A percentile compares a stretch with the other conserved stretches of the same genome.
Conservation (phyloP, 2,329 filamentous ascomycete species). For the Nemania sp. region DNA sequence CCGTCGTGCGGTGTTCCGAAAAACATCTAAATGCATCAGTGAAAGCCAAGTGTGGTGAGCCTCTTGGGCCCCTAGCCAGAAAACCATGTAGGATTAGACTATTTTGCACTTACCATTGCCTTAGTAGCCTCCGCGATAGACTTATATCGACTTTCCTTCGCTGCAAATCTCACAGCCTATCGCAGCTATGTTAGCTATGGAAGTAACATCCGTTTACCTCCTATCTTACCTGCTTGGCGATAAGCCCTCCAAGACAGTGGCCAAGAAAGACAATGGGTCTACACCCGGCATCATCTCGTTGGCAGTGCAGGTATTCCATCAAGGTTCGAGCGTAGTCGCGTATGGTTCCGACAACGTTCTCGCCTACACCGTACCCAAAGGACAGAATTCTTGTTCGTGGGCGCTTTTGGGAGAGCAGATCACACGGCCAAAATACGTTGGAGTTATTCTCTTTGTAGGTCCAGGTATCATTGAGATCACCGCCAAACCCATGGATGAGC, state of each 20-base stretch:
- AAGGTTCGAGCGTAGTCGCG: background rate
- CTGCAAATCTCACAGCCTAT: too few species aligned
- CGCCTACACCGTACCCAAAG: constrained; percentile 1
- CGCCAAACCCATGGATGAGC: constrained; percentile 2
- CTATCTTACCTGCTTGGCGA: constrained; percentile 1
- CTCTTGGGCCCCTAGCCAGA: too few species aligned
- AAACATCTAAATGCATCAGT: too few species aligned
- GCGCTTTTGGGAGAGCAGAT: background rate
- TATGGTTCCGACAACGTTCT: background rate
- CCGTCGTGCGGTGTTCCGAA: background rate
- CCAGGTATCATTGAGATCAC: background rate
- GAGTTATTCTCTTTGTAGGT: background rate
- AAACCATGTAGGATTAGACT: too few species aligned
- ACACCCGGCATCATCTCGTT: background rate
- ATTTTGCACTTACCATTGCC: too few species aligned
- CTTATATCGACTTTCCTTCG: too few species aligned
- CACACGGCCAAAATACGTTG: background rate
- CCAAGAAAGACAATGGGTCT: constrained; percentile 8
- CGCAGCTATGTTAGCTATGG: too few species aligned
- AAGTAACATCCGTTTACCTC: background rate
- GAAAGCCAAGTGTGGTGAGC: too few species aligned
- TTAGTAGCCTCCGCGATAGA: too few species aligned
- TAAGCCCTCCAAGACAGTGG: constrained; percentile 10
- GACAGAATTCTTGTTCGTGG: constrained; percentile 6
- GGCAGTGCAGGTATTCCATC: background rate